Evolutionary conservation across 768 basidiomycete species (phyloP).

Genomic region (Termitomyces sp.): DNA sequence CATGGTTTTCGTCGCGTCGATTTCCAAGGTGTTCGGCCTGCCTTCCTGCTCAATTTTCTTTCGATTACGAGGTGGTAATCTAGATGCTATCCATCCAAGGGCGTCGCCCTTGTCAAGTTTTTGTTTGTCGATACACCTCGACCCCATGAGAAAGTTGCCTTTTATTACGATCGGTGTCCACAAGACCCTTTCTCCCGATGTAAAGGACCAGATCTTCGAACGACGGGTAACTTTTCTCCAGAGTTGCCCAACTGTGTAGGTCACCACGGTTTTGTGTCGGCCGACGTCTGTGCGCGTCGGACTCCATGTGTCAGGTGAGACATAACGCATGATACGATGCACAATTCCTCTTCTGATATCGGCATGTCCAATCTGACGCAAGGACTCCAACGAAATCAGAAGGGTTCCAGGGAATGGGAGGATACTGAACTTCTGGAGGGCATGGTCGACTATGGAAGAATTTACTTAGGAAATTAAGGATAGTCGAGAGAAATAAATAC

Average conservation of each 20-base stretch:
- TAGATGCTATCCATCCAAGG: constrained; percentile 60
- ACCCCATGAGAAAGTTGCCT: constrained; percentile 18
- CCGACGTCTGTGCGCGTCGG: constrained; percentile 57
- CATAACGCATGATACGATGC: constrained; percentile 59
- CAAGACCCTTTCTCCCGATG: constrained; percentile 58
- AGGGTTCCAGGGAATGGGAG: constrained; percentile 51
- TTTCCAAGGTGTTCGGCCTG: constrained; percentile 23
- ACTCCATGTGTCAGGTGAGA: constrained; percentile 79
- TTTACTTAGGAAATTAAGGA: neutral
- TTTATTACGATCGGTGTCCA: constrained; percentile 54
- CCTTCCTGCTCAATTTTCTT: constrained; percentile 23
- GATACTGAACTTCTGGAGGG: constrained; percentile 30
- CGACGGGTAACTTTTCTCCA: constrained; percentile 36
- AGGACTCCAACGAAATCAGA: constrained; percentile 34
- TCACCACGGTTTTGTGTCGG: constrained; percentile 43
- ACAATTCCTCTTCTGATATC: constrained; percentile 39
- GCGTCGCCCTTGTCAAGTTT: constrained; percentile 14
- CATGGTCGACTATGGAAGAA: constrained; percentile 35
- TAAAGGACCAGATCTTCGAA: constrained; percentile 31
- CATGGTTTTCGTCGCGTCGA: constrained; percentile 39
- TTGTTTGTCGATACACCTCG: constrained; percentile 9
- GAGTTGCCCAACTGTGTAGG: constrained; percentile 44
- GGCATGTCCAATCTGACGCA: constrained; percentile 31
- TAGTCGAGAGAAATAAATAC: constrained; percentile 24
- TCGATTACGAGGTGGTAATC: constrained; percentile 46